Base-by-base conservation (phyloP, 208 protist genomes). In the Trypanosoma mega region DNA sequence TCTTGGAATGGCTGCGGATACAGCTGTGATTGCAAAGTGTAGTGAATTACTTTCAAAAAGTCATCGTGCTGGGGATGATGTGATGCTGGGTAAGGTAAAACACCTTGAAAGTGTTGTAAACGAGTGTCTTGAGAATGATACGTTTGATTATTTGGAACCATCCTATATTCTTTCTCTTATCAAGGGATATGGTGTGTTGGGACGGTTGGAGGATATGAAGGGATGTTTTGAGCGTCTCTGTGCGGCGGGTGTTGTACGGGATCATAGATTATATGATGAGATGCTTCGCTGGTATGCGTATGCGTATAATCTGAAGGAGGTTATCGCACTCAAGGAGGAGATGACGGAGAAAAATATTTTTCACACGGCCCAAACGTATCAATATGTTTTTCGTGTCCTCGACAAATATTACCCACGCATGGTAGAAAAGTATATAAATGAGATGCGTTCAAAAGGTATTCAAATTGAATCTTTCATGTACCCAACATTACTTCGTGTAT, bases 381-480 rank as follows among this genome's bases (percentile, higher is more conserved):
- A 78, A 20, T 82, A 92, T 55, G 69, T 94, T 1, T 94, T 96
- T 63, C 82, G 83, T 26, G 85, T 87, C 21, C 75, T 96, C 30
- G 87, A 91, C 57, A 92, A 87, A 56, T 91, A 93, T 58, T 96
- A 94, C 68, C 91, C 87, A 3, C 74, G 83, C 3, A 82, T 92
- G 66, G 85, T 94, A 33, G 85, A 93, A 59, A 88, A 92, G 71
- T 93, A 93, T 53, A 58, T 90, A 53, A 58, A 69, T 11, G 91
- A 96, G 62, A 92, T 94, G 86, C 85, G 81, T 4, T 49, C 41
- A 9, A 78, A 79, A 14, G 80, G 81, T 21, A 92, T 96, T 47
- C 63, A 74, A 29, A 73, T 93, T 33, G 91, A 96, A 20, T 51
- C 66, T 2, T 79, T 76, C 49, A 90, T 94, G 82, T 94, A 91